Conservation (phyloP, 305 asterid species). For the Caryopteris hybrid region DNA sequence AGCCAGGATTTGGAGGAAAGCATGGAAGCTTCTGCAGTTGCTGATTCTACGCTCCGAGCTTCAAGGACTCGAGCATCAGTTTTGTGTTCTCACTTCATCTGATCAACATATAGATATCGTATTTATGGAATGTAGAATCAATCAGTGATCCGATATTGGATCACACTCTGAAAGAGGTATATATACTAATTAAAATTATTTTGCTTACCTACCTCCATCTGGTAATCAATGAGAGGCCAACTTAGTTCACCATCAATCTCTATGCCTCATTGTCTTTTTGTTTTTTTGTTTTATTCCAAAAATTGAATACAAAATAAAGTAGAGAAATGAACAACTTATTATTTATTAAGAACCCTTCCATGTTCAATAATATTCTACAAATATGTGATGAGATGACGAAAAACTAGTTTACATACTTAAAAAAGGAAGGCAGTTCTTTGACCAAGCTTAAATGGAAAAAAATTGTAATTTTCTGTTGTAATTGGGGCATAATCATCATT, state of each 20-base stretch:
- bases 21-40: background rate
- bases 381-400: background rate
- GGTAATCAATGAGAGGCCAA: background rate
- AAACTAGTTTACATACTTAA: background rate
- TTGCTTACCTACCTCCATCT: background rate
- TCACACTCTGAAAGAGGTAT: background rate
- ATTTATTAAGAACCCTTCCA: background rate
- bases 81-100: background rate
- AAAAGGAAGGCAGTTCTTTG: background rate
- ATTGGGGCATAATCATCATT: background rate
- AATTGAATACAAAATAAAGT: background rate
- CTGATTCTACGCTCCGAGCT: constrained; percentile 11
- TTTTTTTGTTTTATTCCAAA: background rate
- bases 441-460: background rate
- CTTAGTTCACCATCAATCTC: background rate
- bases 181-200: background rate
- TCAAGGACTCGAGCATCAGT: constrained; percentile 15
- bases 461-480: background rate
- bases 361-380: background rate
- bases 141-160: background rate
- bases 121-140: background rate
- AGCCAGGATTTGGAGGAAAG: background rate
- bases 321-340: background rate
- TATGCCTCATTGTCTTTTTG: background rate
- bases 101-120: background rate